Base-by-base conservation (phyloP, 371 early-diverging fungal genomes). In the Apophysomyces variabilis region DNA sequence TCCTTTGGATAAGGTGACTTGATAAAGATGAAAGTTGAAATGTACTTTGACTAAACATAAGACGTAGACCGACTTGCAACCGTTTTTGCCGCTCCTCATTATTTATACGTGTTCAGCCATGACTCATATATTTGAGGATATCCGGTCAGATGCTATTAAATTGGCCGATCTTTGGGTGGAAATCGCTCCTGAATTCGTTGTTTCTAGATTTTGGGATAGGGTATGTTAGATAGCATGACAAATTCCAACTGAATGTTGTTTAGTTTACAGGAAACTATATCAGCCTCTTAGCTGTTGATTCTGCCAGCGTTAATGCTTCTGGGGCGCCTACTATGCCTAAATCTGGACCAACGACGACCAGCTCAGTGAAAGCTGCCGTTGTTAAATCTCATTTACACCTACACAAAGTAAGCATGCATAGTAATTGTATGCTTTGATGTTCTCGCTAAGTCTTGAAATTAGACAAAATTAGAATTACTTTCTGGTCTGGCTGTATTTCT, bases 71-170 rank as follows among this genome's bases (percentile, higher is more conserved):
- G 90, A 92, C 26, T 58, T 95, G n/a, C 80, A 83, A 39, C 94
- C 95, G 5, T 95, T 96, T 72, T 70, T 90, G 65, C 83, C 93
- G 0, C 69, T 94, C 18, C 76, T 93, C 41, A 78, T 93, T 58
- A 90, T 93, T 9, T 95, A 91, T 67, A 88, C 90, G 1, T 90
- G 90, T 69, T 92, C 95, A 11, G 96, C 91, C 57, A 92, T 95
- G 91, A 93, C 95, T 5, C 96, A 95, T 72, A 94, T 96, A 21
- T 84, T 87, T 61, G 94, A 95, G 59, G 94, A 92, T 73, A 87
- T 96, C 41, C 81, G 95, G 8, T 72, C 85, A 8, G 95, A 94
- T 72, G 93, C 93, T 2, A 80, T 95, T 21, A 82, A 87, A 69
- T 83, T 94, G 61, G 79, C 94, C 80, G 87, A 92, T 68, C 59